Base-by-base conservation (phyloP, 2,329 filamentous ascomycete genomes). In the Pseudopyrenochaeta lycopersici region DNA sequence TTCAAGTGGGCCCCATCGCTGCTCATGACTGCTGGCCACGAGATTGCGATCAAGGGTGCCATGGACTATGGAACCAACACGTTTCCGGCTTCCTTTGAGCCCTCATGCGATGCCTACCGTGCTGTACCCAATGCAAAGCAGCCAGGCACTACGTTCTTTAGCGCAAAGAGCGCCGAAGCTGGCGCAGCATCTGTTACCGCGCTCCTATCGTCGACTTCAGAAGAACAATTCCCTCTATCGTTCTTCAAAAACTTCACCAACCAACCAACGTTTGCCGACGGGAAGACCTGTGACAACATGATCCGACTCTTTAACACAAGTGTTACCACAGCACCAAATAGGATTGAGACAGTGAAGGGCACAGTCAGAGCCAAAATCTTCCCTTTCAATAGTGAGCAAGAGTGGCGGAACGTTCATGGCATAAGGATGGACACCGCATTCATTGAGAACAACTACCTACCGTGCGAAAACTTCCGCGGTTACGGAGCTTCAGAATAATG, bases 201-300 rank as follows among this genome's bases (percentile, higher is more conserved):
- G 1, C 15, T 57, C 0, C 70, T 71, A 35, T 61, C 60, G 0
- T 29, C 46, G 0, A 57, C 55, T 0, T 23, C 40, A 1, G 51
- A 62, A 2, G 53, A 55, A 27, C 67, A 73, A 0, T 81, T 77
- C 52, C 74, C 78, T 0, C 56, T 83, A 3, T 61, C 64, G 1
- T 80, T 83, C 50, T 80, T 80, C 67, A 65, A 67, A 18, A 84
- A 84, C 63, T 72, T 83, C 40, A 84, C 83, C 2, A 85, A 85
- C 62, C 84, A 86, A 65, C 82, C 82, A 1, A 74, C 73, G 4
- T 82, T 82, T 54, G 76, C 73, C 9, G 71, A 79, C 44, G 72
- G 71, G 9, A 65, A 69, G 38, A 60, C 66, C 0, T 83, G 81
- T 66, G 79, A 82, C 45, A 75, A 79, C 30, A 78, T 80, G 68